Percentiles rank a stretch among this genome's conserved stretches.
These are phyloP conservation scores for Fusarium sp. DNA, from an alignment of 2,329 filamentous ascomycete species.

Conservation along the genomic window DNA sequence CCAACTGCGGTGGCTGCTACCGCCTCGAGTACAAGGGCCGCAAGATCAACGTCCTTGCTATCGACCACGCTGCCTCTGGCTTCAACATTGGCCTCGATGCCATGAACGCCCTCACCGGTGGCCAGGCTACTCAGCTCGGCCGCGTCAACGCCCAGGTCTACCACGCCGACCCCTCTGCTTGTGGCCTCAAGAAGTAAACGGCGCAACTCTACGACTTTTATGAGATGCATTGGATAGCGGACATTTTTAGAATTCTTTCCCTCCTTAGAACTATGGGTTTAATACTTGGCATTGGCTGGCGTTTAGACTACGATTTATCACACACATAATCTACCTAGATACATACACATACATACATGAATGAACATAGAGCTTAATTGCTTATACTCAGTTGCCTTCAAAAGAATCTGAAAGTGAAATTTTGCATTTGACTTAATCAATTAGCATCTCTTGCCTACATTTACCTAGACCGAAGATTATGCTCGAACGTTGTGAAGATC, in stretches of 20 bases:
- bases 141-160: slow-evolving; percentile 61
- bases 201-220: slow-evolving; percentile 23
- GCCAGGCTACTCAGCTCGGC: slow-evolving; percentile 61
- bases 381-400: neutral
- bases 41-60: slow-evolving; percentile 65
- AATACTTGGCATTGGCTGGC: slow-evolving; percentile 43
- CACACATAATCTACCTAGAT: slow-evolving; percentile 40
- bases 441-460: neutral
- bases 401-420: neutral
- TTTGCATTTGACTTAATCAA: neutral
- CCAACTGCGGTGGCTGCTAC: slow-evolving; percentile 70
- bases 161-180: slow-evolving; percentile 58
- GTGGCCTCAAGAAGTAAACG: slow-evolving; percentile 51
- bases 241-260: slow-evolving; percentile 27
- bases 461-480: neutral
- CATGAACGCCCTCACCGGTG: slow-evolving; percentile 66
- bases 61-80: slow-evolving; percentile 62
- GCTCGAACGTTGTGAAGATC: neutral
- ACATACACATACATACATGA: slow-evolving; percentile 29
- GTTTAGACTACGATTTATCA: slow-evolving; percentile 38
- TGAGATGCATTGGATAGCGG: slow-evolving; percentile 24
- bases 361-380: slow-evolving; percentile 32
- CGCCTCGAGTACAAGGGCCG: slow-evolving; percentile 61
- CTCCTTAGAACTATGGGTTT: slow-evolving; percentile 41
- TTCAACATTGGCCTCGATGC: slow-evolving; percentile 69